These are phyloP conservation scores for Brassica nigra DNA, from an alignment of 345 rosid genomes.

Conservation along the genomic window DNA sequence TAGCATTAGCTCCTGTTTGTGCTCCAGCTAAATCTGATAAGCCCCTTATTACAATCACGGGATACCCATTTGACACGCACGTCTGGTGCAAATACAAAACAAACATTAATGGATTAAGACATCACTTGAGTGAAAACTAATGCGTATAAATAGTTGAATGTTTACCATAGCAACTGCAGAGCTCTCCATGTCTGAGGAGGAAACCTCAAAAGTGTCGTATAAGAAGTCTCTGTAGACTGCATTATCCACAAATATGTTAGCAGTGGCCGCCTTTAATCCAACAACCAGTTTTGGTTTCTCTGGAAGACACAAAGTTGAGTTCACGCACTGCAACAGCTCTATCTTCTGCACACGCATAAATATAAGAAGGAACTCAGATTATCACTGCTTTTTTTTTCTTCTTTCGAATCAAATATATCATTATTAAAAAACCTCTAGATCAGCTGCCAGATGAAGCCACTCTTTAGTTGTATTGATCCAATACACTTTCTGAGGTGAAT, in stretches of 20 bases:
- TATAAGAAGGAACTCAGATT: not conserved
- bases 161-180: conserved; percentile 56
- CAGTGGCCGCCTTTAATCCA: conserved; percentile 49
- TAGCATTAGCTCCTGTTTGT: conserved; percentile 40
- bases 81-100: conserved; percentile 38
- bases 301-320: conserved; percentile 52
- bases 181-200: conserved; percentile 59
- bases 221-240: conserved; percentile 54
- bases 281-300: conserved; percentile 51
- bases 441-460: conserved; percentile 55
- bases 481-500: conserved; percentile 30
- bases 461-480: conserved; percentile 48
- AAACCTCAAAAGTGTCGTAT: conserved; percentile 43
- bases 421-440: conserved; percentile 45
- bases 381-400: not conserved
- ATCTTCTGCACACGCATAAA: conserved; percentile 38
- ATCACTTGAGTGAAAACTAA: too few species aligned
- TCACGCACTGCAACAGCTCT: conserved; percentile 48
- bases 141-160: too few species aligned
- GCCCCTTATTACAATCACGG: conserved; percentile 49
- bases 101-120: not conserved
- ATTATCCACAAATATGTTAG: conserved; percentile 56
- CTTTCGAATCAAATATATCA: not conserved
- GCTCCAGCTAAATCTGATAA: conserved; percentile 56
- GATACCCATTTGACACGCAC: conserved; percentile 54